These are phyloP conservation scores for Globisporangium camurandrum DNA, from an alignment of 352 stramenopile species.

Conservation along the genomic window DNA sequence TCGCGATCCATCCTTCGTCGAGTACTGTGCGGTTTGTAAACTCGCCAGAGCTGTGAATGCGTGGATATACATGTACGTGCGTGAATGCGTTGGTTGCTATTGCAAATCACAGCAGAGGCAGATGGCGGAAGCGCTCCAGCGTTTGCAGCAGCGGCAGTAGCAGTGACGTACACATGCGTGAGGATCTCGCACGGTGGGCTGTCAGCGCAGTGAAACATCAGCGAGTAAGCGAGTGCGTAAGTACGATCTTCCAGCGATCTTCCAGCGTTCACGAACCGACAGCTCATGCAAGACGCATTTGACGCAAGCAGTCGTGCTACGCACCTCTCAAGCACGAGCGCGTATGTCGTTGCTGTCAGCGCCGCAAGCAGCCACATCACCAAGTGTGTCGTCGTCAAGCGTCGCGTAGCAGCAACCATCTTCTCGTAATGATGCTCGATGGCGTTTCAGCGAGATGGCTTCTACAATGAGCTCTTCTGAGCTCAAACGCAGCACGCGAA, in stretches of 20 bases:
- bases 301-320: not conserved
- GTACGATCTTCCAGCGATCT: too few relatives aligned
- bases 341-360: conserved; percentile 13
- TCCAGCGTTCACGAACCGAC: too few relatives aligned
- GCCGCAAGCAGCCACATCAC: conserved; percentile 13
- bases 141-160: too few relatives aligned
- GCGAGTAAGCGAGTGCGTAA: not conserved
- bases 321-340: conserved; percentile 49
- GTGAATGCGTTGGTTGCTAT: not conserved
- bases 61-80: not conserved
- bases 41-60: conserved; percentile 40
- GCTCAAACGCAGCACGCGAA: too few relatives aligned
- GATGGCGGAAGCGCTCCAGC: not conserved
- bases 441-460: too few relatives aligned
- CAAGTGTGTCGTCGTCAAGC: too few relatives aligned
- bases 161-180: conserved; percentile 63
- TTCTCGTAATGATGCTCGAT: too few relatives aligned
- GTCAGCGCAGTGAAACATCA: not conserved
- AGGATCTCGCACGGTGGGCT: conserved; percentile 47
- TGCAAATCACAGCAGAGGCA: not conserved
- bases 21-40: conserved; percentile 60
- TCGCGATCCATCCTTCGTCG: conserved; percentile 20
- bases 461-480: too few relatives aligned
- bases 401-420: too few relatives aligned
- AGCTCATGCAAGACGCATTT: not conserved